Base-by-base conservation (phyloP, 2,329 filamentous ascomycete genomes). In the Ceratocystis albifundus region DNA sequence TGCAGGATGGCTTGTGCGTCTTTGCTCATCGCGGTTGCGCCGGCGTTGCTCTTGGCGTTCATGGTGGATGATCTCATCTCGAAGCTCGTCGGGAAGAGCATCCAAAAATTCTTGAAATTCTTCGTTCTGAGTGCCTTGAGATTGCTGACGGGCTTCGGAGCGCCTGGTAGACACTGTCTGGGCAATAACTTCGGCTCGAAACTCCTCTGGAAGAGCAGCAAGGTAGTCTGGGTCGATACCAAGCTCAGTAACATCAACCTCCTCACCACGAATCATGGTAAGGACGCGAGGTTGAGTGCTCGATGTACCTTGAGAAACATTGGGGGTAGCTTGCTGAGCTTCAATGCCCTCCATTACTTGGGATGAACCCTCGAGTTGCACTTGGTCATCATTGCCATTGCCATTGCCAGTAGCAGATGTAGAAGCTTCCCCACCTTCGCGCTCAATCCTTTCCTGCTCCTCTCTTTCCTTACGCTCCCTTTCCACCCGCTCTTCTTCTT, bases 171-270 rank as follows among this genome's bases (percentile, higher is more conserved):
- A 90, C 69, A 96, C 84, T 68, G 96, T 91, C 69, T 92, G 87
- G 74, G 95, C 90, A 70, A 99, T 89, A 62, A 99, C 94, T 74
- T 99, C 94, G 75, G 97, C 93, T 59, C 94, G 84, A 73, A 97
- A 86, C 69, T 99, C 95, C 71, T 99, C 94, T 0, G 94, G 94
- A n/a, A 99, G 79, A n/a, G 93, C 95, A 68, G 94, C 90, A 5
- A 99, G 84, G 75, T 96, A 99, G 66, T 96, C 92, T 17, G 88
- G 84, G 73, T 99, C 94, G 71, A 99, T 97, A 62, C 93, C 92
- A 69, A 99, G 82, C 68, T 90, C 89, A 0, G 94, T 99, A 62
- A 99, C 94, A 74, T 99, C 94, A 65, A 96, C 84, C 71, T 94
- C 86, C 69, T 89, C 88, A 30, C 92, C 93, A 68, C 92, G 82